These are phyloP conservation scores for Penstemon barbatus DNA, from an alignment of 257 asterid genomes.

Conservation along the genomic window DNA sequence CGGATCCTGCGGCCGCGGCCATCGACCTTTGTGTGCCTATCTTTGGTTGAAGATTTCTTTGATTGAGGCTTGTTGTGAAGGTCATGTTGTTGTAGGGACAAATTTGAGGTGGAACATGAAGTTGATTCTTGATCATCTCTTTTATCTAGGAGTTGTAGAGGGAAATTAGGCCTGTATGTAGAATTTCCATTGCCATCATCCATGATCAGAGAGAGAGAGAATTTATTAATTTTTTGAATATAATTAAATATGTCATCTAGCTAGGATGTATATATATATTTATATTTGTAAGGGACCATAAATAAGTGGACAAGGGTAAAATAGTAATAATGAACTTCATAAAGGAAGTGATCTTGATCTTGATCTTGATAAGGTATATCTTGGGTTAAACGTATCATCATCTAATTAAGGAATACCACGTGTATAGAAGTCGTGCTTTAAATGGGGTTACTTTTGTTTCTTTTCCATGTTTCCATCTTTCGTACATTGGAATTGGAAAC, in stretches of 20 bases:
- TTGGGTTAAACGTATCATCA: no score
- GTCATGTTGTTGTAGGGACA: not conserved
- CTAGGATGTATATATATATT: not conserved
- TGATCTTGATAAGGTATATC: no score
- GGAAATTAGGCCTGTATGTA: constrained; percentile 15
- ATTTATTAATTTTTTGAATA: no score
- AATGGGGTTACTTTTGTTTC: not conserved
- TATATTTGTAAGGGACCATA: not conserved
- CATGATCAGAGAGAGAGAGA: constrained; percentile 21
- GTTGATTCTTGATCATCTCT: constrained; percentile 3
- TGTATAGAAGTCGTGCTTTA: constrained; percentile 21
- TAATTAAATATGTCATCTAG: not conserved
- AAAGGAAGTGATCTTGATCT: no score
- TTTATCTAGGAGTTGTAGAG: constrained; percentile 27
- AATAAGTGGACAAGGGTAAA: no score
- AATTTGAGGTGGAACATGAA: constrained; percentile 14
- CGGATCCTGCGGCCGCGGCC: constrained; percentile 43
- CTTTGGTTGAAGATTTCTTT: constrained; percentile 24
- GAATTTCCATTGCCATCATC: constrained; percentile 19
- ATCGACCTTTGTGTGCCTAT: constrained; percentile 40
- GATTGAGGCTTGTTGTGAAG: not conserved
- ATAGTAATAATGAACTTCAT: no score
- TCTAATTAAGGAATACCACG: not conserved
- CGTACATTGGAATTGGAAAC: constrained; percentile 31
- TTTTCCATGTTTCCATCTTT: not conserved